Base-by-base conservation (phyloP, 2,329 filamentous ascomycete species). In the Curvularia spicifera region DNA sequence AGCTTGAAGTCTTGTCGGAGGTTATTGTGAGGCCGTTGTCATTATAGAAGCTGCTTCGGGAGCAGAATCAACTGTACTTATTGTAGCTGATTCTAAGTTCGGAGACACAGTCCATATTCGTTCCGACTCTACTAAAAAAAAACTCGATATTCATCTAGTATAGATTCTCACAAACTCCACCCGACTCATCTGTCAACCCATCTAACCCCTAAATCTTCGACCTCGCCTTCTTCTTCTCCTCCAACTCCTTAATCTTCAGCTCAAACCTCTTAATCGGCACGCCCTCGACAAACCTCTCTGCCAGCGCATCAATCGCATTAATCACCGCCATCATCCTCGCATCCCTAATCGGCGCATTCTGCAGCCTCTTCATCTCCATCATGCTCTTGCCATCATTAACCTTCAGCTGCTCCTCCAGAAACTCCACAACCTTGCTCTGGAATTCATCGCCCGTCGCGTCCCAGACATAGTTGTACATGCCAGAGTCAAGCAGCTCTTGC, bases 361-460 rank as follows among this genome's bases (percentile, higher is more conserved):
- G 79, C 69, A 83, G 64, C 65, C 81, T 74, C 73, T 83, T 83
- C 65, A 75, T 78, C 76, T 83, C 81, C 67, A 82, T 81, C 81
- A 84, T 83, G 65, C 80, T 82, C 71, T 79, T 80, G 20, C 81
- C 81, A 72, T 83, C 81, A 69, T 83, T 83, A 0, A 74, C 67
- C 48, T 67, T 67, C 40, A 83, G 61, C 69, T 82, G 78, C 22
- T 72, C 78, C 42, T 79, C 69, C 57, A 84, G 63, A 55, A 80
- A 83, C 43, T 59, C 66, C 1, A 74, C 51, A 0, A 83, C 80
- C 54, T 76, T 70, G 0, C 60, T 63, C 18, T 80, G 79, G 53
- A 83, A 84, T 2, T 69, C 74, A 1, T 78, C 76, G 2, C 73
- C 72, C 9, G 62, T 67, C n/a, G 59, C 64, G 2, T 75, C 70